phyloP scores from a whole-genome alignment of 495 filamentous ascomycete genomes.

The Trypethelium eluteriae region DNA sequence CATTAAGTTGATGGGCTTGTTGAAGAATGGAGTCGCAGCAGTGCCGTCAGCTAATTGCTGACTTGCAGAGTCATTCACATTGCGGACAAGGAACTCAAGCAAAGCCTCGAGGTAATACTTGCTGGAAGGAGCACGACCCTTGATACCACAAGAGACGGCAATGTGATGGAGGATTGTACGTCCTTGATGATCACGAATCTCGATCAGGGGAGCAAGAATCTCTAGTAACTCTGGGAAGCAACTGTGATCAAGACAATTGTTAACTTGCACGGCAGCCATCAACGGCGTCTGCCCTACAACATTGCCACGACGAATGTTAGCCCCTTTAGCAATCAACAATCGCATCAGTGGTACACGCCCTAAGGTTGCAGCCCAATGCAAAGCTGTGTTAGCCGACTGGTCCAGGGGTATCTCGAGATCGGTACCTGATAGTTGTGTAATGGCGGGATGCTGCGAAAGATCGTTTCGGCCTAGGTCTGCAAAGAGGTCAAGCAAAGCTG shows the following conservation, averaged over 20 bases:
- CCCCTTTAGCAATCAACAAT: constrained; percentile 71
- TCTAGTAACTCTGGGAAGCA: constrained; percentile 81
- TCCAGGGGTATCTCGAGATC: constrained; percentile 91
- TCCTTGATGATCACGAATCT: constrained; percentile 77
- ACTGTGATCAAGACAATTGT: constrained; percentile 79
- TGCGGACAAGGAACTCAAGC: constrained; percentile 81
- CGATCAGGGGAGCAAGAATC: constrained; percentile 80
- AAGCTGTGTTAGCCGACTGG: constrained; percentile 71
- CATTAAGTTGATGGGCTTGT: constrained; percentile 67
- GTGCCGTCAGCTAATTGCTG: constrained; percentile 20
- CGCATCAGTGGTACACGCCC: constrained; percentile 73
- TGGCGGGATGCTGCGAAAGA: constrained; percentile 56
- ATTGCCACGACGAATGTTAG: constrained; percentile 80
- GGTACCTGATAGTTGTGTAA: constrained; percentile 62
- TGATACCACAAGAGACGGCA: constrained; percentile 85
- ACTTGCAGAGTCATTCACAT: constrained; percentile 15
- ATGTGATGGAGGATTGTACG: constrained; percentile 94
- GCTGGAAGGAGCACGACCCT: constrained; percentile 73
- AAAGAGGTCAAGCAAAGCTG: constrained; percentile 79
- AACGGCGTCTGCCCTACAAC: constrained; percentile 81
- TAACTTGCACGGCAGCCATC: constrained; percentile 78
- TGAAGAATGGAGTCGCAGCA: constrained; percentile 24
- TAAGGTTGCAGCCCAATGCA: constrained; percentile 96
- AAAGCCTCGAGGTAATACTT: constrained; percentile 90
- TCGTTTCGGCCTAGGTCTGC: constrained; percentile 59